Evolutionary conservation across 2,329 filamentous ascomycete species (phyloP), one percentile per base, ranked within the genome.

Genomic region (Chrysosporium queenslandicum): DNA sequence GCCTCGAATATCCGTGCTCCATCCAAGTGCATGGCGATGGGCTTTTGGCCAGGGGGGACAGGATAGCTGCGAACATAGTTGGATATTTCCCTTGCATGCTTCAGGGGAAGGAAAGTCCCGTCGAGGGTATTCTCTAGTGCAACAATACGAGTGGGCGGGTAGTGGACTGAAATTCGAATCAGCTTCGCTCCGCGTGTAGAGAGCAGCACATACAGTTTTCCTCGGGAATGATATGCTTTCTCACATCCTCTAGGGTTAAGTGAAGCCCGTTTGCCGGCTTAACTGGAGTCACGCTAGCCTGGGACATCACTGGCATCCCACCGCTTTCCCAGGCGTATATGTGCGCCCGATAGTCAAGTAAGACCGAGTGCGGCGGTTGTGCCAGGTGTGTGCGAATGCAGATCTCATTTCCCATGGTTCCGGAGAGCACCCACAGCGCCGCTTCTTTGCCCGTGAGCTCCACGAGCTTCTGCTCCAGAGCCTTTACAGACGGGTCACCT

Each of bases 381-480:
- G 53, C 53, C 4, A 70, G 58, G 53, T 65, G 63, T 3, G 61
- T 60, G 0, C 67, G 63, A 12, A 69, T 41, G 29, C 62, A 62
- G 41, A 70, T 62, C 56, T 69, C 66, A 53, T 70, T 70, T 6
- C 43, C 66, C 66, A 68, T 67, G n/a, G 67, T 70, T 1, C 67
- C 65, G 5, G 67, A 68, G 14, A 67, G 51, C 20, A 63, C 60
- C 53, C 65, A 66, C 2, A 69, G 45, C 27, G 45, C 32, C 3
- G 61, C 63, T 47, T 68, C 64, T 50, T 64, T 65, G 21, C 67
- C 67, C 1, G 64, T 64, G 1, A 69, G 49, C 16, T 56, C 55
- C 3, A 61, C 58, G 32, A 70, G 56, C 23, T 63, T 60, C 16
- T 60, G 53, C 53, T 69, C 60, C 21, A 68, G 62, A 4, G 55